Base-by-base conservation (phyloP, 768 basidiomycete species). In the Leccinum truebloodii region DNA sequence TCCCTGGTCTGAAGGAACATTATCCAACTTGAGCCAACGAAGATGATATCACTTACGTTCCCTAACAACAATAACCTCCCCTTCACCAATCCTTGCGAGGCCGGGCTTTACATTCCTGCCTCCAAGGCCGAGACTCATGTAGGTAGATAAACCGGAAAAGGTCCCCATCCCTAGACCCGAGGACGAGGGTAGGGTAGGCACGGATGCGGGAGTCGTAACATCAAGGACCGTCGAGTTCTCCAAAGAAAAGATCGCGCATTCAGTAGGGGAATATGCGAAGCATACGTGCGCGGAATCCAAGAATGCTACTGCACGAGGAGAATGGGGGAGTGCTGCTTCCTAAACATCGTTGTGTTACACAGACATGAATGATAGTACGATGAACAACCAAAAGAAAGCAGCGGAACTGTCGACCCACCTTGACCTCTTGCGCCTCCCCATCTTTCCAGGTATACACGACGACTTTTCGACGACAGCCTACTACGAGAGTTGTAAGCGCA, bases 381-480 rank as follows among this genome's bases (percentile, higher is more conserved):
- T 61, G 52, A 63, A 58, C 35, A 20, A 59, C 7, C 18, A 18
- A 13, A 37, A 22, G 20, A 32, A 14, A 14, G 35, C 9, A 8
- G 26, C 7, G 39, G 16, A 44, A 10, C n/a, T n/a, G 10, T 53
- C 34, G 16, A 39, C 81, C 57, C 66, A 92, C 92, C 78, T 86
- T 87, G 53, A 80, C 72, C 48, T 86, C 87, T 63, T 92, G 86
- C 26, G 86, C 80, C 59, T 94, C 88, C 18, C 92, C 90, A 67
- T 95, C 92, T 62, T 83, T 87, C 90, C 94, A 95, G 8, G 85
- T 83, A 71, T 95, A 94, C 16, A 97, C 76, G 1, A 95, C 87
- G 7, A 92, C 84, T 71, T 88, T 93, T 63, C 94, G 82, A 62
- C 90, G 78, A 71, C 95, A 97, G 28, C 95, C 96, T 4, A 97